These are phyloP conservation scores for Globisporangium lucens DNA, from an alignment of 352 stramenopile genomes.

Conservation along the genomic window DNA sequence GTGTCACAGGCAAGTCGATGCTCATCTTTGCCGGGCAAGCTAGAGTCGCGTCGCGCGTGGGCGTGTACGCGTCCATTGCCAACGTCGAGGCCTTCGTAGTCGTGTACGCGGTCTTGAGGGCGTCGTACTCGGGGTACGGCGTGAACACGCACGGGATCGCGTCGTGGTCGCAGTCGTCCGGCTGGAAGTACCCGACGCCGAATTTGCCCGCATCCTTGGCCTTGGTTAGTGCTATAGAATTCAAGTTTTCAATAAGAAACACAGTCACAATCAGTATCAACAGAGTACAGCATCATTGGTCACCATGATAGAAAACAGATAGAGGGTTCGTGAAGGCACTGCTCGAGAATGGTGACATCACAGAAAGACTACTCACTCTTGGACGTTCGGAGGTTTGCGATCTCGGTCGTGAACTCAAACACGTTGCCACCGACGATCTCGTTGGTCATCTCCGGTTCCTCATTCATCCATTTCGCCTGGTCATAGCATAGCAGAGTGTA, in stretches of 20 bases:
- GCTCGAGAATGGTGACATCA: background rate
- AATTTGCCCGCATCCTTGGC: conserved; percentile 34
- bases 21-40: conserved; percentile 38
- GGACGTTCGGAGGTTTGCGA: conserved; percentile 36
- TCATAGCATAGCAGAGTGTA: background rate
- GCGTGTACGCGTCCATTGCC: conserved; percentile 31
- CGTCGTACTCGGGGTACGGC: conserved; percentile 47
- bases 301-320: background rate
- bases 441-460: conserved; percentile 65
- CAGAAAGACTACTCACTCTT: conserved; percentile 14
- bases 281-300: background rate
- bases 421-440: conserved; percentile 76
- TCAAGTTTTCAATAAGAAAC: background rate
- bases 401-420: conserved; percentile 78
- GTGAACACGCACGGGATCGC: conserved; percentile 34
- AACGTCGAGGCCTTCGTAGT: conserved; percentile 38
- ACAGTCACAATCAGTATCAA: background rate
- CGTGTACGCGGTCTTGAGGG: conserved; percentile 54
- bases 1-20: conserved; percentile 24
- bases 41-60: conserved; percentile 32
- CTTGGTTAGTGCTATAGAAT: conserved; percentile 27
- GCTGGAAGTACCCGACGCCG: conserved; percentile 44
- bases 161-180: conserved; percentile 44
- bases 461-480: conserved; percentile 85
- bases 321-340: background rate